Base-by-base conservation (phyloP, 1,284 basidiomycete species). In the Leccinum solheimii region DNA sequence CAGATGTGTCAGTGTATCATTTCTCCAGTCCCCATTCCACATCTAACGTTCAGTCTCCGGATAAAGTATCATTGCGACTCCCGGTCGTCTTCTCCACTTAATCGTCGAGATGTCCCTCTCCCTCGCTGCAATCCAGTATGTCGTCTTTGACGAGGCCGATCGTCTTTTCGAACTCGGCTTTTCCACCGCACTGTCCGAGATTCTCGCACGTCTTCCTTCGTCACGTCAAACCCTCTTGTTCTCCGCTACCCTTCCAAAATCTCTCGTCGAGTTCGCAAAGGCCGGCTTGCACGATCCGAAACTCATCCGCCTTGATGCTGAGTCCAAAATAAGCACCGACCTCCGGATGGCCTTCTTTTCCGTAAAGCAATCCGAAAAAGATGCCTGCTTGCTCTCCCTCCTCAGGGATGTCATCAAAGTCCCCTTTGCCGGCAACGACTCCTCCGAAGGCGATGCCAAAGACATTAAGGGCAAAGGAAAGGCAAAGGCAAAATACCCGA, bases 161-260 rank as follows among this genome's bases (percentile, higher is more conserved):
- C 88, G 95, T 38, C 84, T 98, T 13, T 99, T 99, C 74, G 97
- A 99, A 73, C 95, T 98, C 90, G 97, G 97, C 14, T 99, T 99
- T 74, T 92, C 94, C 68, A 87, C 90, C 3, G 94, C 97, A 56
- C 81, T 99, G 34, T 90, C 89, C 61, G 97, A 98, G 76, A 95
- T 98, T 67, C 80, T 98, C 3, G 83, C 90, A 67, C 91, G 95
- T 30, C 86, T 99, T 38, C 95, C 97, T 13, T 68, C 88, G 0
- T 86, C 86, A 4, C 86, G 97, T 23, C 97, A 99, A 77, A 97
- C 95, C 2, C 83, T 97, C 34, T 83, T 98, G 3, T 98, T 98
- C 77, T 98, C 95, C 1, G 97, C 97, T 0, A 99, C 97, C 0
- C 81, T 99, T 3, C 97, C 97, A 2, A 96, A 97, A 72, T 91